Evolutionary conservation across 1,284 basidiomycete genomes (phyloP), one percentile per base, ranked within the genome.

Genomic region (Marasmius oreades): DNA sequence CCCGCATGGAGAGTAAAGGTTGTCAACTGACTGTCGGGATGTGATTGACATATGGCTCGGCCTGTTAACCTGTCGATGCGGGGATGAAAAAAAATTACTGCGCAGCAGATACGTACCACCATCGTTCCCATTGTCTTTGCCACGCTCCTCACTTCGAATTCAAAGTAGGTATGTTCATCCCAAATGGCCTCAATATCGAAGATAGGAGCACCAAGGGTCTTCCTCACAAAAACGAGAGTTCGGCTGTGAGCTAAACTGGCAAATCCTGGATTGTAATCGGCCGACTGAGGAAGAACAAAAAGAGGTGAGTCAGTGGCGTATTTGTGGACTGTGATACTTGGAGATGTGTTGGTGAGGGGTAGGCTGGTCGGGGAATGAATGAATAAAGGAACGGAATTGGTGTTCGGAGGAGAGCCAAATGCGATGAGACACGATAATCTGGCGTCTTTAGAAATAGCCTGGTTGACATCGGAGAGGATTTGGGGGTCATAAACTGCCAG

Each of bases 91-190:
- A 37, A 10, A 4, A 33, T 31, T 23, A 11, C 23, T 20, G 22
- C n/a, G 37, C 31, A 12, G 53, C 39, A 48, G 53, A 33, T 28
- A 71, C 74, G 54, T 61, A 77, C 75, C 63, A 80, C 78, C 78
- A 80, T 79, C 3, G 77, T 82, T 23, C 73, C 76, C 79, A 80
- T 78, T 16, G 77, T 82, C 59, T 77, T 76, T 2, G 77, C 78
- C 2, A 81, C 78, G 58, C 77, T 79, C 43, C 78, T 67, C 10
- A 69, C 68, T 55, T 74, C 73, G 61, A 82, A 82, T 63, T 82
- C 79, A 56, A 74, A 79, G 53, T 72, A 72, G 2, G 73, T 75
- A 59, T 81, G 79, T 58, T 79, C 78, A 18, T 80, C 77, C 79
- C 79, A 81, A 36, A 80, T 75, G 2, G 74, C 75, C 59, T 80